Evolutionary conservation across 2,329 filamentous ascomycete species (phyloP), one percentile per base, ranked within the genome.

Genomic region (Aureobasidium sp.): DNA sequence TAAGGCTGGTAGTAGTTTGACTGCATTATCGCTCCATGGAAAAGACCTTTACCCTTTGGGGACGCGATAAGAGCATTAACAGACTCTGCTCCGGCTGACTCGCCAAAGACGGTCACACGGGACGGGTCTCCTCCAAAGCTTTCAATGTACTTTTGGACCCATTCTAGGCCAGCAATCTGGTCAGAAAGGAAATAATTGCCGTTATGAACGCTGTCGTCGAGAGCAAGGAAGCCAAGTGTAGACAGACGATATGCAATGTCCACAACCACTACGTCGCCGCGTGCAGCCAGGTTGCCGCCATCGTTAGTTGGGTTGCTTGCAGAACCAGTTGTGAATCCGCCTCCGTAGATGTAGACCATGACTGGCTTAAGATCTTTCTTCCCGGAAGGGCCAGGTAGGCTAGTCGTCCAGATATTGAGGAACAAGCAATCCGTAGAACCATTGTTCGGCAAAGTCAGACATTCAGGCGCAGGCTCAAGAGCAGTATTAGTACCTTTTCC

Each of bases 151-250:
- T 63, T 59, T 15, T 66, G 62, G 4, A 64, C 48, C 64, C 65
- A 65, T 43, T 81, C 76, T 7, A 82, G 71, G 0, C 79, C 81
- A 27, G 75, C 75, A 56, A 79, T 77, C 66, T 81, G 78, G 66
- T 83, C 80, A 5, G 74, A 75, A 1, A 83, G 70, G 5, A 79
- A 79, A 57, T 76, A 80, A 62, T 82, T 82, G 32, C 79, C 80
- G 20, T 77, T 78, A 2, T 77, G 75, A 3, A 73, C 69, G 17
- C 77, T 76, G 64, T 81, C 71, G n/a, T 69, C 65, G 9, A 74
- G 51, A 32, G 72, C 69, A 6, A 75, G 67, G 62, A 74, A 72
- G 3, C 73, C 73, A 13, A 76, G 67, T 4, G 71, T 72, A 17
- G 67, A 68, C 3, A 74, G 67, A n/a, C 73, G 69, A 66, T 79